Conservation (phyloP, 176 grass and related monocot species). For the Hordeum vulgare region MorexV3_pseudomolecules_assembly NC_058521.1:384334332-384334831, state of each 20-base stretch:
- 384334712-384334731: too few relatives aligned
- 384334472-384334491: constrained; percentile 71
- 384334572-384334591: background rate
- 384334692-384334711: too few relatives aligned
- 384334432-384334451: constrained; percentile 91
- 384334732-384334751: too few relatives aligned
- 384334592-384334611: background rate
- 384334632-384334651: constrained; percentile 71
- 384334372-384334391: background rate
- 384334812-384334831: too few relatives aligned
- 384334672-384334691: too few relatives aligned
- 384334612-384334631: constrained; percentile 54
- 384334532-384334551: background rate
- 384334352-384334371: background rate
- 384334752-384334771: too few relatives aligned
- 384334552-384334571: background rate
- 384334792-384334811: too few relatives aligned
- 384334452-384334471: constrained; percentile 83
- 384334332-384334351: background rate
- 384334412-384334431: constrained; percentile 1
- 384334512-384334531: constrained; percentile 7
- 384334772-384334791: too few relatives aligned
- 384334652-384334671: constrained; percentile 38
- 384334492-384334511: background rate
- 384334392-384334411: background rate